A percentile compares a stretch with the other conserved stretches of the same genome.
Conservation (phyloP, 2,329 filamentous ascomycete species). For the Colletotrichum navitas region DNA sequence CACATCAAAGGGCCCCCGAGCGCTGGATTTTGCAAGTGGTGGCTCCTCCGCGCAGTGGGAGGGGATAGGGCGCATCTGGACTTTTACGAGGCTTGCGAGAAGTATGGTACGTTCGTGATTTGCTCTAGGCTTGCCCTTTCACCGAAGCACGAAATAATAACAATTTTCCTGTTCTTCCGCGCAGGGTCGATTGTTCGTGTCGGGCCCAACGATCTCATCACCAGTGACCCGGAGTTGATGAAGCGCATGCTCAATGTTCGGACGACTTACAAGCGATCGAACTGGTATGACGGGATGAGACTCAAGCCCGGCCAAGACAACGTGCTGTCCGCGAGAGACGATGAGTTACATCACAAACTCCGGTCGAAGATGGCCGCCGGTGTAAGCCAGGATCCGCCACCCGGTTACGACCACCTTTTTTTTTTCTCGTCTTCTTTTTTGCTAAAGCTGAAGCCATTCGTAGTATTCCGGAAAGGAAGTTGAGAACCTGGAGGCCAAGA, state of each 20-base stretch:
- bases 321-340: slow-evolving; percentile 64
- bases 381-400: slow-evolving; percentile 47
- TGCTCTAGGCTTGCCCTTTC: neutral
- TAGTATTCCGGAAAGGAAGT: slow-evolving; percentile 66
- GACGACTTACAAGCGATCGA: slow-evolving; percentile 52
- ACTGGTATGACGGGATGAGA: slow-evolving; percentile 62
- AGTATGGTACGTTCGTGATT: slow-evolving; percentile 48
- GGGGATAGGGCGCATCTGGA: slow-evolving; percentile 52
- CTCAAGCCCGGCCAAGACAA: slow-evolving; percentile 68
- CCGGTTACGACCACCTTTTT: too few species aligned
- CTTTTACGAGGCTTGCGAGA: slow-evolving; percentile 52
- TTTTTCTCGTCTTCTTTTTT: too few species aligned
- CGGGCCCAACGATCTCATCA: slow-evolving; percentile 58
- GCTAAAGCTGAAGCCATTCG: neutral
- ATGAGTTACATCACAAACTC: slow-evolving; percentile 56
- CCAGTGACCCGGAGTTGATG: slow-evolving; percentile 55
- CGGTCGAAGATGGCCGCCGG: slow-evolving; percentile 64
- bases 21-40: slow-evolving; percentile 56
- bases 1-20: slow-evolving; percentile 56
- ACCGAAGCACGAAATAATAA: neutral
- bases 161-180: neutral
- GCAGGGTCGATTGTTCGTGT: slow-evolving; percentile 55
- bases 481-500: slow-evolving; percentile 60
- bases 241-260: slow-evolving; percentile 54
- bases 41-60: slow-evolving; percentile 51